Evolutionary conservation across 148 eudicot genomes (phyloP).

Genomic region (Simmondsia chinensis): DNA sequence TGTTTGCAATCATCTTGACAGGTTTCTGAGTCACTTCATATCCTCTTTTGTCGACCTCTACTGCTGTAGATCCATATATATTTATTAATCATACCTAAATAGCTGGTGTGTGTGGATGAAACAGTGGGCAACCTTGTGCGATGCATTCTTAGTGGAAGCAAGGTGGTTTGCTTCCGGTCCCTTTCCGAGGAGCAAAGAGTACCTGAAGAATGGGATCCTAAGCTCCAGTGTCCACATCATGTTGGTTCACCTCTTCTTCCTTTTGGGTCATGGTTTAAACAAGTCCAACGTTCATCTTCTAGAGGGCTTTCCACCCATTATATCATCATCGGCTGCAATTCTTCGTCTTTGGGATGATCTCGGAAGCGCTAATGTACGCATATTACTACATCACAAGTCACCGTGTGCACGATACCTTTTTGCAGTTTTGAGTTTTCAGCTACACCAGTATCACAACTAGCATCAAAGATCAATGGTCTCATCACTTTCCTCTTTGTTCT

Average conservation of each 20-base stretch:
- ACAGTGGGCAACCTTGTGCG: constrained; percentile 46
- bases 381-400: too few relatives aligned
- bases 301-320: constrained; percentile 26
- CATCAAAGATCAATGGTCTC: too few relatives aligned
- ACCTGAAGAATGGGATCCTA: constrained; percentile 34
- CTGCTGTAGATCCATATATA: not conserved
- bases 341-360: constrained; percentile 53
- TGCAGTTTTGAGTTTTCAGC: too few relatives aligned
- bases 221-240: constrained; percentile 39
- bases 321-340: constrained; percentile 33
- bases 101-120: not conserved
- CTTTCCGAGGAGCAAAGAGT: constrained; percentile 30
- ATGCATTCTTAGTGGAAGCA: constrained; percentile 33
- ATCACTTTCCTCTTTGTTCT: too few relatives aligned
- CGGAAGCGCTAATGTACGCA: constrained; percentile 33
- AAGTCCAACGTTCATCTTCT: constrained; percentile 7
- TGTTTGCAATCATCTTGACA: too few relatives aligned
- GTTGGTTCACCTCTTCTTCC: constrained; percentile 31
- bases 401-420: too few relatives aligned
- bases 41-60: too few relatives aligned
- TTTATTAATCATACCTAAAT: not conserved
- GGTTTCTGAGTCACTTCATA: too few relatives aligned
- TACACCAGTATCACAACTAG: too few relatives aligned
- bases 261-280: constrained; percentile 30
- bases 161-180: constrained; percentile 25